Evolutionary conservation across 768 basidiomycete species (phyloP).

Genomic region (Cystobasidium tubakii): DNA sequence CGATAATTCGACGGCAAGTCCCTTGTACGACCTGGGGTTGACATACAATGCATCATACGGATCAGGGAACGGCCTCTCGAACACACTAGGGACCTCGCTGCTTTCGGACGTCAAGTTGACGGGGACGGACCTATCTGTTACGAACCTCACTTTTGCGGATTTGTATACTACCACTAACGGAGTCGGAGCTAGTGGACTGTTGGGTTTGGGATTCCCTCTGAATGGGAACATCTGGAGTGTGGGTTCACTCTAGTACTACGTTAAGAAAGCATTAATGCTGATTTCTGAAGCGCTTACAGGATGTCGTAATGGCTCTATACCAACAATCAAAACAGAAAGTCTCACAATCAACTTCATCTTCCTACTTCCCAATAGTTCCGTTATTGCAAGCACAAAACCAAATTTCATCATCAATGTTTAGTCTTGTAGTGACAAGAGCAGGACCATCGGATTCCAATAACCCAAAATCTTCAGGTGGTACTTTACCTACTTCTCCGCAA

Average conservation of each 20-base stretch:
- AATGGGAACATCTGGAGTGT: conserved; percentile 33
- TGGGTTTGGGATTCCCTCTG: conserved; percentile 32
- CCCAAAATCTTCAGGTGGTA: conserved; percentile 30
- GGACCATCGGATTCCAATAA: conserved; percentile 26
- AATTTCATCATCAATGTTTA: conserved; percentile 12
- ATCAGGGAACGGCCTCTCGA: conserved; percentile 18
- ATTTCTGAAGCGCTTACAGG: not conserved
- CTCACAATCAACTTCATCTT: not conserved
- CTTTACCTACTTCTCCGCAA: conserved; percentile 32
- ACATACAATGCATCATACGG: conserved; percentile 24
- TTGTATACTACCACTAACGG: conserved; percentile 20
- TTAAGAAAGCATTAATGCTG: no score
- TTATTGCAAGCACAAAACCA: conserved; percentile 12
- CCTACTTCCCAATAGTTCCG: conserved; percentile 22
- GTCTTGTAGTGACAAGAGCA: conserved; percentile 23
- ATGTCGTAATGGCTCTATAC: not conserved
- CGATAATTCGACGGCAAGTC: conserved; percentile 17
- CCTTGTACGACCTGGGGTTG: conserved; percentile 22
- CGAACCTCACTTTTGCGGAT: conserved; percentile 29
- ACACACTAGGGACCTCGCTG: not conserved
- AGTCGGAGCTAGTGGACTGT: conserved; percentile 13
- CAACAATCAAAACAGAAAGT: not conserved
- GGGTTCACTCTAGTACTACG: not conserved
- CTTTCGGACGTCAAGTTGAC: not conserved
- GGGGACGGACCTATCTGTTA: conserved; percentile 11